Evolutionary conservation across 106 monocot genomes (phyloP).

Genomic region (Vanilla planifolia): DNA sequence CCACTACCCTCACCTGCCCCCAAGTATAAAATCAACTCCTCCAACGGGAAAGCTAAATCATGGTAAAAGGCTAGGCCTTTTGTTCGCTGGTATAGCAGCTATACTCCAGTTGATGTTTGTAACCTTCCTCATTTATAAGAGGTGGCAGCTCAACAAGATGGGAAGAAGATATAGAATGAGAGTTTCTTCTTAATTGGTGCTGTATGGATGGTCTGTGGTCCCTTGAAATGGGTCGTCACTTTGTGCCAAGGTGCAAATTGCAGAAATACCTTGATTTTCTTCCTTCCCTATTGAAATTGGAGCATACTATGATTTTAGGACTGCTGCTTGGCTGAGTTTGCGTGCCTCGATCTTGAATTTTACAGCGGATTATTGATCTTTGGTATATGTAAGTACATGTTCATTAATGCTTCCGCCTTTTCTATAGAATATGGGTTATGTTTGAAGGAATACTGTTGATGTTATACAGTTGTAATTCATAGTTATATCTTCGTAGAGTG

Average conservation of each 20-base stretch:
- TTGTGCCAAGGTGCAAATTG: not conserved
- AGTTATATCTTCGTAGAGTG: not conserved
- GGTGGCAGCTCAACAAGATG: conserved; percentile 9
- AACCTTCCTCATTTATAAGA: conserved; percentile 14
- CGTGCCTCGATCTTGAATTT: not conserved
- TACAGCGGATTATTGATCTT: not conserved
- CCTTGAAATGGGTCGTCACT: not conserved
- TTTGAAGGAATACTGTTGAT: too few species aligned
- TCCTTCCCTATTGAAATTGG: not conserved
- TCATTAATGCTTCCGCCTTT: not conserved
- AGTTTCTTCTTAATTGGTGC: conserved; percentile 4
- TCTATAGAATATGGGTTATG: not conserved
- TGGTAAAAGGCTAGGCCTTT: conserved; percentile 9
- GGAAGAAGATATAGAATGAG: not conserved
- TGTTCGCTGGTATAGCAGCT: conserved; percentile 5
- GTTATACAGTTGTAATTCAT: not conserved
- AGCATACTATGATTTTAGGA: not conserved
- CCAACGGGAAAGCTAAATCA: conserved; percentile 4
- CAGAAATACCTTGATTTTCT: not conserved
- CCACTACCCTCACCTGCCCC: not conserved
- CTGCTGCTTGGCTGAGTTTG: not conserved
- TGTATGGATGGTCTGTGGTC: not conserved
- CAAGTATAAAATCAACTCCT: too few species aligned
- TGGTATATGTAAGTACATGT: not conserved
- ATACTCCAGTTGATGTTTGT: conserved; percentile 10